A percentile compares a stretch with the other conserved stretches of the same genome.
Conservation (phyloP, 108 stramenopile genomes). For the Heterococcus sp. region DNA sequence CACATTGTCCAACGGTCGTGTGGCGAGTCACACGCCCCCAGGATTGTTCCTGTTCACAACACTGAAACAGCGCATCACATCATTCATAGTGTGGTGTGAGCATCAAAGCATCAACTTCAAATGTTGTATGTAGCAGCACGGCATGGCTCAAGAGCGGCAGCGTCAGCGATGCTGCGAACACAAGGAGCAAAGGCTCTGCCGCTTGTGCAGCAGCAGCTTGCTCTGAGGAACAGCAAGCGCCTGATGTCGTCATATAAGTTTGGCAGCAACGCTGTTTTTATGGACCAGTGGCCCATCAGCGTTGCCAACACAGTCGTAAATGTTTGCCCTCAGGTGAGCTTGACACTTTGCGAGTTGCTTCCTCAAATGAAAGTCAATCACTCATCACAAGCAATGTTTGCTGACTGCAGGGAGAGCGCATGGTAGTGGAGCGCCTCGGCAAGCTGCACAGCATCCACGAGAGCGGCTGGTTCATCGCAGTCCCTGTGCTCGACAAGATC, state of each 20-base stretch:
- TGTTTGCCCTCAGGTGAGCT: conserved; percentile 37
- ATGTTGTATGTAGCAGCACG: background rate
- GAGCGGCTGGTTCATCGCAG: conserved; percentile 85
- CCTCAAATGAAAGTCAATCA: too few species aligned
- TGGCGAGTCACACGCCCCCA: too few species aligned
- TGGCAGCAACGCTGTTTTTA: background rate
- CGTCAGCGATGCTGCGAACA: background rate
- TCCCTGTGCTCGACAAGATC: conserved; percentile 85
- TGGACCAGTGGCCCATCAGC: conserved; percentile 37
- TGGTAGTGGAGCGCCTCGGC: conserved; percentile 91
- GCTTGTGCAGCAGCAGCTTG: background rate
- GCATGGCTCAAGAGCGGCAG: background rate
- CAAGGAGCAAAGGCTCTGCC: background rate
- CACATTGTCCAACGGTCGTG: too few species aligned
- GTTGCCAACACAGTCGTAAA: conserved; percentile 37
- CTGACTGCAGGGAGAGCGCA: conserved; percentile 55
- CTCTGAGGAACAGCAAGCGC: background rate
- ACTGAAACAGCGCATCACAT: too few species aligned
- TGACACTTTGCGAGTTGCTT: too few species aligned
- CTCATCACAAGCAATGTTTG: background rate
- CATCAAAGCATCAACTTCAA: background rate
- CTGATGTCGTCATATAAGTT: conserved; percentile 22
- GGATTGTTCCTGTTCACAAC: too few species aligned
- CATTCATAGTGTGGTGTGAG: background rate
- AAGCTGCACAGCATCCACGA: conserved; percentile 77